These are phyloP conservation scores for Pythium plurisporium DNA, from an alignment of 352 stramenopile genomes.

Conservation along the genomic window DNA sequence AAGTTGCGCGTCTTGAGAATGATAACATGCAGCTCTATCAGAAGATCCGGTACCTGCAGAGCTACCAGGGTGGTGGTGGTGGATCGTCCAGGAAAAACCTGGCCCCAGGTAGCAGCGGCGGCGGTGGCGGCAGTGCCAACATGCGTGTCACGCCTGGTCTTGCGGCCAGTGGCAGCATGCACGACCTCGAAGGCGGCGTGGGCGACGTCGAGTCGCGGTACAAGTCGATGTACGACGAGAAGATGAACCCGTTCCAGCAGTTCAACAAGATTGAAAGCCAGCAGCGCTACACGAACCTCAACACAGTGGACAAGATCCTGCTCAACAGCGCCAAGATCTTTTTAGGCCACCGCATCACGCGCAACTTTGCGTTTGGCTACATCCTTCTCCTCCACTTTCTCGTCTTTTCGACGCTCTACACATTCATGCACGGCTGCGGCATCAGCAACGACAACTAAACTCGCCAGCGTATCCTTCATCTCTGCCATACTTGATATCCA, in stretches of 20 bases:
- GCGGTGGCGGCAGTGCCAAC: neutral
- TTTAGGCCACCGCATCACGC: conserved; percentile 74
- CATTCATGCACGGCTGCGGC: conserved; percentile 81
- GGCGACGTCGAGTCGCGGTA: conserved; percentile 77
- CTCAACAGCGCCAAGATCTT: conserved; percentile 84
- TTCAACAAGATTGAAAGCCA: conserved; percentile 90
- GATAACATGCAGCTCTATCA: conserved; percentile 92
- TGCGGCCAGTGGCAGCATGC: conserved; percentile 12
- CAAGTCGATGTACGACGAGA: conserved; percentile 86
- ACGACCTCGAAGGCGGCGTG: conserved; percentile 20
- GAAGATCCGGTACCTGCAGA: conserved; percentile 87
- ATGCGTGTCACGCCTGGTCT: conserved; percentile 21
- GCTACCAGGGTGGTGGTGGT: conserved; percentile 37
- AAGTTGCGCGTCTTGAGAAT: conserved; percentile 67
- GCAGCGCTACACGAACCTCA: conserved; percentile 88
- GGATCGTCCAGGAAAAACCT: neutral
- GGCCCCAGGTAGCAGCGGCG: neutral
- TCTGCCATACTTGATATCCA: too few species aligned
- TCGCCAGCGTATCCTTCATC: too few species aligned
- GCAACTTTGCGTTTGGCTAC: conserved; percentile 81
- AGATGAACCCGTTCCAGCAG: conserved; percentile 90
- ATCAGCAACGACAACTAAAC: conserved; percentile 54
- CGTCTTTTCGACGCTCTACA: conserved; percentile 83
- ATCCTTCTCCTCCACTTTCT: conserved; percentile 84
- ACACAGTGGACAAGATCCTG: conserved; percentile 88